A percentile compares a stretch with the other conserved stretches of the same genome.
These are phyloP conservation scores for Colletotrichum sp. DNA, from an alignment of 2,329 filamentous ascomycete species.

Conservation along the genomic window DNA sequence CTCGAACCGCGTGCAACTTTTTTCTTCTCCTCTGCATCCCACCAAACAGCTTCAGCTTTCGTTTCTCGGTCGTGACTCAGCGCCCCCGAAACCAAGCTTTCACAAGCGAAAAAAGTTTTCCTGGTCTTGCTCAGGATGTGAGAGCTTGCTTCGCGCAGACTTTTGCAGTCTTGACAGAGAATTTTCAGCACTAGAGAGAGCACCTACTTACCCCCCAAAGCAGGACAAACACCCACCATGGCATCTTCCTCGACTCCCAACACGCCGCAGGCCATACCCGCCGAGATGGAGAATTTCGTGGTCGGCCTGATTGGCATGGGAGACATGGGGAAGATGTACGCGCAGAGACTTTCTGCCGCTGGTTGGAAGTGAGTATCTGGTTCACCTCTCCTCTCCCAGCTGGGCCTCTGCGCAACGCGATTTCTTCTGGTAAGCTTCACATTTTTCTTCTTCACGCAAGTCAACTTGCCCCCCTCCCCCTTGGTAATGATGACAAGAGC, in stretches of 20 bases:
- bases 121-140: slow-evolving; percentile 21
- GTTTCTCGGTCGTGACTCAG: background rate
- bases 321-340: slow-evolving; percentile 99
- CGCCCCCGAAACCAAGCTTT: background rate
- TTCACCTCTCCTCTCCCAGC: slow-evolving; percentile 5
- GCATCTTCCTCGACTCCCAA: slow-evolving; percentile 14
- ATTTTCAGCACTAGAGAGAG: background rate
- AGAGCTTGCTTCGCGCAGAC: slow-evolving; percentile 16
- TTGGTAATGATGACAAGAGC: slow-evolving; percentile 97
- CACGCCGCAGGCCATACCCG: slow-evolving; percentile 31
- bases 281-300: slow-evolving; percentile 70
- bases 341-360: slow-evolving; percentile 83
- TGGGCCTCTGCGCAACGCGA: slow-evolving; percentile 3
- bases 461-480: slow-evolving; percentile 4
- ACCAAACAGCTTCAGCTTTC: background rate
- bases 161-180: background rate
- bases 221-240: background rate
- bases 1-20: background rate
- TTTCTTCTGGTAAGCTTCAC: slow-evolving; percentile 41
- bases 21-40: background rate
- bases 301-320: slow-evolving; percentile 99
- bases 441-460: background rate
- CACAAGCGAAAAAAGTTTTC: background rate
- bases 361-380: slow-evolving; percentile 82
- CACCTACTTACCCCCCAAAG: background rate